Evolutionary conservation across 176 grass and related monocot species (phyloP).

Genomic region (Dactylis glomerata): DNA sequence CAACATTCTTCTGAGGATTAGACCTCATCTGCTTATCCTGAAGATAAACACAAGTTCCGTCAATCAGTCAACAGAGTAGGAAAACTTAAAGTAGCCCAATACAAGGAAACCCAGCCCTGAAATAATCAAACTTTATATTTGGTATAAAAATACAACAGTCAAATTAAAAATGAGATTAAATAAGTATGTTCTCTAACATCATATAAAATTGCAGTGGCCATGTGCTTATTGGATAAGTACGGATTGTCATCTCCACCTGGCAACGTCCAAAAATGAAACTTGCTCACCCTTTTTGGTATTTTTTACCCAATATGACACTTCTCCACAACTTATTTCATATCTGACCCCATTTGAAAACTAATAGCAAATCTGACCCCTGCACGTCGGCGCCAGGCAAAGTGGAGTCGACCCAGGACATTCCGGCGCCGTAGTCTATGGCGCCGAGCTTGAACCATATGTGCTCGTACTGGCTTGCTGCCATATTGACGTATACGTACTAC

Average conservation of each 20-base stretch:
- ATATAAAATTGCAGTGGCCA: not conserved
- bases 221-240: not conserved
- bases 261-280: not conserved
- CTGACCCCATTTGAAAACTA: too few species aligned
- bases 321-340: too few species aligned
- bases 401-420: too few species aligned
- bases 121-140: not conserved
- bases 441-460: too few species aligned
- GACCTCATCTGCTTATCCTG: slow-evolving; percentile 94
- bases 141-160: not conserved
- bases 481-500: too few species aligned
- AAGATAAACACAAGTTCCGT: not conserved
- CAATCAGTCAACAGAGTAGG: not conserved
- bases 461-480: too few species aligned
- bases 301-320: too few species aligned
- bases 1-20: slow-evolving; percentile 48
- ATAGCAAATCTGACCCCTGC: too few species aligned
- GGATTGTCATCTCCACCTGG: not conserved
- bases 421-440: too few species aligned
- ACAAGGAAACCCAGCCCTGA: slow-evolving; percentile 7
- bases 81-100: not conserved
- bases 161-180: not conserved
- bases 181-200: not conserved
- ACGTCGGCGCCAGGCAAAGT: too few species aligned
- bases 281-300: not conserved